Evolutionary conservation across 345 rosid species (phyloP).

Genomic region (Hibiscus syriacus): DNA sequence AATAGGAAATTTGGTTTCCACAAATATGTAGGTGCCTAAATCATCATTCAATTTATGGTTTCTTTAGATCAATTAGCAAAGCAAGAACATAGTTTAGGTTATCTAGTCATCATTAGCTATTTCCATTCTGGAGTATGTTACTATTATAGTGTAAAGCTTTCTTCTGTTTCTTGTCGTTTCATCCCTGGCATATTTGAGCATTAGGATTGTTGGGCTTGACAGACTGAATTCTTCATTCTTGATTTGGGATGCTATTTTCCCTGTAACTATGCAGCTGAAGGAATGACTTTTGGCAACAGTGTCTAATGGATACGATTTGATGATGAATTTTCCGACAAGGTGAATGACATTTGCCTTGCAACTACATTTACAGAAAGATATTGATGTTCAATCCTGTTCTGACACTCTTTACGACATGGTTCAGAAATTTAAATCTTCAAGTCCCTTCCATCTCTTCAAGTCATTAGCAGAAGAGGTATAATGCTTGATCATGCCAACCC

Average conservation of each 20-base stretch:
- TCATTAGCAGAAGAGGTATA: conserved; percentile 88
- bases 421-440: conserved; percentile 79
- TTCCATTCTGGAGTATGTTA: too few species aligned
- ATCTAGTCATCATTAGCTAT: too few species aligned
- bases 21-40: not conserved
- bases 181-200: too few species aligned
- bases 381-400: not conserved
- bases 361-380: not conserved
- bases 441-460: conserved; percentile 81
- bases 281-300: conserved; percentile 61
- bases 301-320: conserved; percentile 90
- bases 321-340: conserved; percentile 76
- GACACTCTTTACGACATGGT: conserved; percentile 17
- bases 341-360: conserved; percentile 13
- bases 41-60: too few species aligned
- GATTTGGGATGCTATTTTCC: conserved; percentile 16
- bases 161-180: too few species aligned
- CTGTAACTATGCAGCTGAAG: conserved; percentile 60
- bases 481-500: not conserved
- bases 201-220: conserved; percentile 1
- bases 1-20: not conserved
- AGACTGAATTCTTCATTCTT: conserved; percentile 12
- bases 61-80: not conserved
- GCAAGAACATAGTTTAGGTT: not conserved
- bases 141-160: too few species aligned